Base-by-base conservation (phyloP, 2,329 filamentous ascomycete genomes). In the Penicillium italicum region DNA sequence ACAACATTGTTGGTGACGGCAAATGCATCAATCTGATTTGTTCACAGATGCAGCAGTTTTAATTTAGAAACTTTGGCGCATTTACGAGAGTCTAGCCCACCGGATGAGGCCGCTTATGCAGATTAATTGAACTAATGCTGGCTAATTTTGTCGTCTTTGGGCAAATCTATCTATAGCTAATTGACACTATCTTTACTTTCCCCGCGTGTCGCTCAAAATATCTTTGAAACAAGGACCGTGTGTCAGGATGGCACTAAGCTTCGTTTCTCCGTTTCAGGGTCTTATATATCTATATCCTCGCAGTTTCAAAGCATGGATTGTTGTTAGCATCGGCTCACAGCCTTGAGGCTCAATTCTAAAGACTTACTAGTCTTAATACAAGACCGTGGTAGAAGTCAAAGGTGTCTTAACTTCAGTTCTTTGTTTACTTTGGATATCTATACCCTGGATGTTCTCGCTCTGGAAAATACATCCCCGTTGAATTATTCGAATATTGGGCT, bases 121-220 rank as follows among this genome's bases (percentile, higher is more conserved):
- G 36, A 37, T 7, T 41, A 49, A 59, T 55, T 52, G 42, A 42
- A 43, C 45, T 50, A 50, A 55, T 50, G 26, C 11, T 26, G 46
- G 55, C 55, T 65, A 65, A 64, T 63, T 63, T 58, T 58, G 58
- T 58, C 47, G 20, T 20, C 20, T 60, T 65, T 56, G 44, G 33
- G 45, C 2, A 5, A 31, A 55, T 63, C 62, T 65, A 64, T 63
- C 57, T 60, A 65, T 63, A 60, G 62, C 54, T 50, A 52, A 59
- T 60, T 61, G 50, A 46, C 60, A 55, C 61, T 63, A 63, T 63
- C 57, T 63, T 63, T 60, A 52, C 46, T 30, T 36, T 58, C 18
- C 38, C 26, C 33, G 33, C 43, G 34, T 42, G 42, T 42, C 49
- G 49, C 59, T 57, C 53, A 57, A 58, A 58, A 60, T 60, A 62